Evolutionary conservation across 2,329 filamentous ascomycete genomes (phyloP).

Genomic region (Cadophora luteo-olivacea): DNA sequence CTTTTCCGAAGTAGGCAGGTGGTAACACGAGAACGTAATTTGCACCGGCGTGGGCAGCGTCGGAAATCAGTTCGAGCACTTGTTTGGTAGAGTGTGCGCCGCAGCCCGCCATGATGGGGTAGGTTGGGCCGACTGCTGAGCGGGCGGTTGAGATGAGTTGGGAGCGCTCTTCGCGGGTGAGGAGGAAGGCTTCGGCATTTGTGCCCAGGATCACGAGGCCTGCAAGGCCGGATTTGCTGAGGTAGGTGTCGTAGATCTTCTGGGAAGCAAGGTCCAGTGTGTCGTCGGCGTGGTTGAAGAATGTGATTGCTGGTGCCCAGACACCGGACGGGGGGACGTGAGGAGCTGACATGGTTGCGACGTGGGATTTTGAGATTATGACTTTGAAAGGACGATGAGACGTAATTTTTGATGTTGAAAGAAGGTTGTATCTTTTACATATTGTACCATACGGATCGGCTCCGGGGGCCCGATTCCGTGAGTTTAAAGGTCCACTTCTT

Average conservation of each 20-base stretch:
- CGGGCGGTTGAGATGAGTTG: constrained; percentile 53
- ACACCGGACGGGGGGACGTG: constrained; percentile 45
- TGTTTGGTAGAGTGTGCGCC: constrained; percentile 57
- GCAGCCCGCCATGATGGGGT: constrained; percentile 58
- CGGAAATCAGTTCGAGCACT: constrained; percentile 53
- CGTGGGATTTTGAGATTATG: neutral
- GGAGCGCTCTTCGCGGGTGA: constrained; percentile 55
- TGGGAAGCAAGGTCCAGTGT: constrained; percentile 51
- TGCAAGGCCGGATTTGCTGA: constrained; percentile 51
- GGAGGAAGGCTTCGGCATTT: constrained; percentile 56
- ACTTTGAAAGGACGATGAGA: neutral
- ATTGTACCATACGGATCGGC: neutral
- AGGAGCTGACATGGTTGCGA: constrained; percentile 13
- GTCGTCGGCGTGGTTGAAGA: constrained; percentile 53
- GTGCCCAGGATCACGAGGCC: constrained; percentile 57
- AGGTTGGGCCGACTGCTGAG: constrained; percentile 51
- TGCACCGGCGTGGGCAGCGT: constrained; percentile 55
- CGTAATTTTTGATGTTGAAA: neutral
- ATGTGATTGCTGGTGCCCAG: constrained; percentile 56
- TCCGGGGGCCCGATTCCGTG: neutral
- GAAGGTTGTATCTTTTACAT: neutral
- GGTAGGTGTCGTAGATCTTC: constrained; percentile 53
- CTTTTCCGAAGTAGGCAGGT: constrained; percentile 57
- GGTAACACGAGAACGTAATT: constrained; percentile 57
- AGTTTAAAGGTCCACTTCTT: neutral